Evolutionary conservation across 495 filamentous ascomycete species (phyloP).

Genomic region (Lophiotrema nucula): DNA sequence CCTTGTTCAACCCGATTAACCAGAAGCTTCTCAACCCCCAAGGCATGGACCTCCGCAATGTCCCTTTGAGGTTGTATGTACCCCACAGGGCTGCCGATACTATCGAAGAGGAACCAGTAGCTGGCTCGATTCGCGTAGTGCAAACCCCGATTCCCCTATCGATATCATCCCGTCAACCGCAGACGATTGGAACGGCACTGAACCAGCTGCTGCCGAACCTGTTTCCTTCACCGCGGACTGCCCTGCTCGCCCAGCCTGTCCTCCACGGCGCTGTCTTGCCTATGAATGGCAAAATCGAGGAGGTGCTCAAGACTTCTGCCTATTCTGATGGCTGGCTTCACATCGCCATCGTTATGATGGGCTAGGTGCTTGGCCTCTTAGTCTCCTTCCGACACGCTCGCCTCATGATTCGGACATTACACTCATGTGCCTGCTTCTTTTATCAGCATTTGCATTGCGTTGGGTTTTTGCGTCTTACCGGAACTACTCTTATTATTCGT

Average conservation of each 20-base stretch:
- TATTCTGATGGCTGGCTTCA: conserved; percentile 94
- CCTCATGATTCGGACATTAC: too few relatives aligned
- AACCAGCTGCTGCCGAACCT: conserved; percentile 72
- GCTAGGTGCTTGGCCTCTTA: conserved; percentile 23
- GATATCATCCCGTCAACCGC: conserved; percentile 51
- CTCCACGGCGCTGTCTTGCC: conserved; percentile 85
- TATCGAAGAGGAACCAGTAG: conserved; percentile 46
- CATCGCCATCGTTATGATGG: conserved; percentile 77
- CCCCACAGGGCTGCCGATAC: conserved; percentile 57
- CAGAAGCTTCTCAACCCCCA: conserved; percentile 74
- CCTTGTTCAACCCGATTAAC: conserved; percentile 70
- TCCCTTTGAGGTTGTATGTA: conserved; percentile 85
- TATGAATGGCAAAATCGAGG: conserved; percentile 78
- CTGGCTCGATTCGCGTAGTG: conserved; percentile 49
- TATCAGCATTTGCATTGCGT: too few relatives aligned
- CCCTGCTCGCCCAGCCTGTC: conserved; percentile 86
- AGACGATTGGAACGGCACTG: conserved; percentile 82
- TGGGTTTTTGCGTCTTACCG: too few relatives aligned
- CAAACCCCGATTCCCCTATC: conserved; percentile 40
- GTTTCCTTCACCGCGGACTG: conserved; percentile 82
- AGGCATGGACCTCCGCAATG: conserved; percentile 67
- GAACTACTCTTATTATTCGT: too few relatives aligned
- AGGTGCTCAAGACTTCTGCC: conserved; percentile 73
- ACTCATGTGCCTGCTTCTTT: too few relatives aligned
- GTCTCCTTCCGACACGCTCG: too few relatives aligned